Evolutionary conservation across 179 eudicot genomes (phyloP).

Genomic region (Amaranthus tricolor): DNA sequence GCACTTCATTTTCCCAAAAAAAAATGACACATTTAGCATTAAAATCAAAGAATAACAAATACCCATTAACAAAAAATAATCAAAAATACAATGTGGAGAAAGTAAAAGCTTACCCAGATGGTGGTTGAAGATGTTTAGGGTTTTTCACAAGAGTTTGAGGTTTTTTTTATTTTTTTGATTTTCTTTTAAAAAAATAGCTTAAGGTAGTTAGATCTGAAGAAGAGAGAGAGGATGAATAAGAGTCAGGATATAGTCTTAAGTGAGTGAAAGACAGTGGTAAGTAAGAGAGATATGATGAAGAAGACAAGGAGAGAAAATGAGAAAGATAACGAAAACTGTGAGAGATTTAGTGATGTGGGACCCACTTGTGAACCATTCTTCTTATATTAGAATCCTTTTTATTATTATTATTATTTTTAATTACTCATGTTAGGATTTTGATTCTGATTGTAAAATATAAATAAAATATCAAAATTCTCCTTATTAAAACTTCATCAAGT

Average conservation of each 20-base stretch:
- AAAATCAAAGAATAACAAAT: constrained; percentile 6
- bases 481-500: no score
- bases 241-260: constrained; percentile 3
- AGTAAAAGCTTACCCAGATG: constrained; percentile 24
- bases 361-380: constrained; percentile 1
- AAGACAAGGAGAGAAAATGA: not conserved
- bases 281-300: not conserved
- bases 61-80: not conserved
- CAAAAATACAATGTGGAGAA: constrained; percentile 20
- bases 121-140: not conserved
- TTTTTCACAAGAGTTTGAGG: constrained; percentile 12
- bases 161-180: constrained; percentile 27
- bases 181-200: constrained; percentile 9
- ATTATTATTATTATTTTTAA: no score
- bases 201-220: not conserved
- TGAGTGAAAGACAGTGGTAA: not conserved
- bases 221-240: constrained; percentile 1
- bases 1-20: constrained; percentile 5
- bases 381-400: no score
- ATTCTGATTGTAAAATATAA: no score
- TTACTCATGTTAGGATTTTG: no score
- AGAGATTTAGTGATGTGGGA: constrained; percentile 26
- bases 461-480: no score
- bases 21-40: not conserved
- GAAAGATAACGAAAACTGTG: not conserved